Evolutionary conservation across 2,329 filamentous ascomycete genomes (phyloP).

Genomic region (Trichophyton verrucosum): DNA sequence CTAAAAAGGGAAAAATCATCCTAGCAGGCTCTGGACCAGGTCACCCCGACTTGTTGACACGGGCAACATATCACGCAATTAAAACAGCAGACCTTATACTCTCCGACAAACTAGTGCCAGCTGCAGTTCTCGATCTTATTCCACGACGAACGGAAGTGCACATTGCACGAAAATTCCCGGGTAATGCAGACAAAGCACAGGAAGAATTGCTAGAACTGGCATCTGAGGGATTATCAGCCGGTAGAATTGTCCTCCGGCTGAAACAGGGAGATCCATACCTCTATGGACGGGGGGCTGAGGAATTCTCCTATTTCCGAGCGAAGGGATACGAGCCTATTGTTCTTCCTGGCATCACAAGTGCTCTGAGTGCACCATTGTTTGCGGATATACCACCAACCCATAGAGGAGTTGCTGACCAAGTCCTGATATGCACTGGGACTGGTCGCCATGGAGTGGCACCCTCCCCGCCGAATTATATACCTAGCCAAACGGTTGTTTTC

Average conservation of each 20-base stretch:
- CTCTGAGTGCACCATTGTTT: slow-evolving; percentile 76
- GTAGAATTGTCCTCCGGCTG: slow-evolving; percentile 71
- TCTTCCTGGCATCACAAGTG: slow-evolving; percentile 80
- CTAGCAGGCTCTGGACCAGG: slow-evolving; percentile 87
- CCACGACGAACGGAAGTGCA: slow-evolving; percentile 78
- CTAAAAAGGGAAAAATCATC: slow-evolving; percentile 56
- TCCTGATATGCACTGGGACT: slow-evolving; percentile 92
- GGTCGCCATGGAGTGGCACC: slow-evolving; percentile 78
- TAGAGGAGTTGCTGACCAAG: slow-evolving; percentile 77
- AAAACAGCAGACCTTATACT: slow-evolving; percentile 37
- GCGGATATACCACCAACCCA: slow-evolving; percentile 81
- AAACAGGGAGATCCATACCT: slow-evolving; percentile 97
- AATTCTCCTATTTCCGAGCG: slow-evolving; percentile 68
- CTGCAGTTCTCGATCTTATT: slow-evolving; percentile 74
- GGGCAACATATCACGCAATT: slow-evolving; percentile 39
- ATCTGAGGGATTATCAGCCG: slow-evolving; percentile 53
- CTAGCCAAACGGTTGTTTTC: slow-evolving; percentile 74
- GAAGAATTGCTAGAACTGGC: slow-evolving; percentile 75
- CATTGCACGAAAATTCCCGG: slow-evolving; percentile 94
- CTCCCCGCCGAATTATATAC: slow-evolving; percentile 64
- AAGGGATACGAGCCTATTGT: slow-evolving; percentile 61
- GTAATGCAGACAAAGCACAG: slow-evolving; percentile 88
- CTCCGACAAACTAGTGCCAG: slow-evolving; percentile 49
- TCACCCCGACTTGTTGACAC: slow-evolving; percentile 81
- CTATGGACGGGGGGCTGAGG: slow-evolving; percentile 88